Evolutionary conservation across 805 yeast genomes (phyloP).

Genomic region (Pichia membranifaciens): DNA sequence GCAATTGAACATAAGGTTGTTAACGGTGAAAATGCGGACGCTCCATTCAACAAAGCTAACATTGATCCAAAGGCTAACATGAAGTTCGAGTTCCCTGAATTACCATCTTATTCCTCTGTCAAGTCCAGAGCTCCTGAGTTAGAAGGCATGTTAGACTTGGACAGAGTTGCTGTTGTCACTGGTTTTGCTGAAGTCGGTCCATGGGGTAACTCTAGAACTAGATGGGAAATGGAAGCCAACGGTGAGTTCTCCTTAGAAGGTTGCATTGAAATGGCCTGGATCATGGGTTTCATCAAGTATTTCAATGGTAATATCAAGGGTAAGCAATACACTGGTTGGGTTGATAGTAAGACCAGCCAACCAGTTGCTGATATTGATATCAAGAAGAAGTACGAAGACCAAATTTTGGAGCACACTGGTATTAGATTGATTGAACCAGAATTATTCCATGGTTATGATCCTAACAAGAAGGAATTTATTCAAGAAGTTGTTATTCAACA

Average conservation of each 20-base stretch:
- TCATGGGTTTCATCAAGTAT: slow-evolving; percentile 95
- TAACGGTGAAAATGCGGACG: slow-evolving; percentile 83
- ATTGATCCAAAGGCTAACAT: slow-evolving; percentile 94
- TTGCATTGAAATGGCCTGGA: slow-evolving; percentile 99
- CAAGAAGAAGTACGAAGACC: slow-evolving; percentile 84
- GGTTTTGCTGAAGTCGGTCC: slow-evolving; percentile 99
- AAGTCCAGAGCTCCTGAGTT: slow-evolving; percentile 65
- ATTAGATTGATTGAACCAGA: slow-evolving; percentile 96
- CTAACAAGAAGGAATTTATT: slow-evolving; percentile 83
- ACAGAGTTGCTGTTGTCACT: slow-evolving; percentile 87
- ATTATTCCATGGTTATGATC: slow-evolving; percentile 89
- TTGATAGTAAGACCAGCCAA: slow-evolving; percentile 84
- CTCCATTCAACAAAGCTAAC: slow-evolving; percentile 68
- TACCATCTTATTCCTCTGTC: slow-evolving; percentile 71
- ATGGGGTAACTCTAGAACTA: slow-evolving; percentile 98
- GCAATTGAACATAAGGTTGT: slow-evolving; percentile 82
- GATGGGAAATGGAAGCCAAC: slow-evolving; percentile 98
- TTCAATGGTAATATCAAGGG: slow-evolving; percentile 88
- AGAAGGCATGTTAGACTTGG: slow-evolving; percentile 89
- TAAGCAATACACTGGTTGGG: slow-evolving; percentile 94
- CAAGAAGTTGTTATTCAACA: slow-evolving; percentile 97
- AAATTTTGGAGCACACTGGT: slow-evolving; percentile 90
- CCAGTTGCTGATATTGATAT: slow-evolving; percentile 95
- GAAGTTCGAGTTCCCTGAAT: slow-evolving; percentile 86
- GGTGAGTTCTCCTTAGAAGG: slow-evolving; percentile 98